Percentiles rank a stretch among this genome's conserved stretches.
Evolutionary conservation across 2,329 filamentous ascomycete genomes (phyloP).

Genomic region (Xylaria sp.): DNA sequence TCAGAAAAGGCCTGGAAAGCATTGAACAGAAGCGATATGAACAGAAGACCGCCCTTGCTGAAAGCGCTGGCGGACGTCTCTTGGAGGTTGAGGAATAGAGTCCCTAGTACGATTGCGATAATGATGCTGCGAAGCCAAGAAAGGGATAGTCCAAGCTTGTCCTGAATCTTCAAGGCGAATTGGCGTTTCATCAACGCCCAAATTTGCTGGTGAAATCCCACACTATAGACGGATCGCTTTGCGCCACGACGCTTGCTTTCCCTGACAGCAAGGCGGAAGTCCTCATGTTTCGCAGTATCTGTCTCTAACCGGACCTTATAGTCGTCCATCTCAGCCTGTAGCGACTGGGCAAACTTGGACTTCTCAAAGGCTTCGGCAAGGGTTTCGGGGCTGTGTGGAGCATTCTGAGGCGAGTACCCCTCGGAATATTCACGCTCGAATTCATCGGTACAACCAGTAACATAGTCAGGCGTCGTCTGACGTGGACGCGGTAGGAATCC

Average conservation of each 20-base stretch:
- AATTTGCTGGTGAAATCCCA: constrained; percentile 84
- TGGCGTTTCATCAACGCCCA: constrained; percentile 87
- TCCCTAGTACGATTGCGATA: constrained; percentile 82
- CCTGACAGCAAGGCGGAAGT: constrained; percentile 79
- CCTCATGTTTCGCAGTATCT: constrained; percentile 75
- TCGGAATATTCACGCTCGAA: constrained; percentile 81
- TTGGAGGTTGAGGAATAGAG: constrained; percentile 78
- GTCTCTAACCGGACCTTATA: constrained; percentile 74
- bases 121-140: constrained; percentile 76
- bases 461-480: constrained; percentile 83
- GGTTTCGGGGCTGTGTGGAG: constrained; percentile 74
- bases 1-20: constrained; percentile 89
- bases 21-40: constrained; percentile 84
- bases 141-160: constrained; percentile 79
- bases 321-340: constrained; percentile 73
- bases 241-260: constrained; percentile 83
- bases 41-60: constrained; percentile 82
- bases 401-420: constrained; percentile 72
- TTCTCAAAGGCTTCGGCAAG: constrained; percentile 76
- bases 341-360: constrained; percentile 66
- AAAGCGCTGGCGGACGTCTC: constrained; percentile 77
- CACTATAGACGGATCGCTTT: constrained; percentile 81
- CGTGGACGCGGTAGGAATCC: constrained; percentile 80
- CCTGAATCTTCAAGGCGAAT: constrained; percentile 86
- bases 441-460: constrained; percentile 85